These are phyloP conservation scores for Tetraselmis striata DNA, from an alignment of 139 green algal genomes.

Conservation along the genomic window DNA sequence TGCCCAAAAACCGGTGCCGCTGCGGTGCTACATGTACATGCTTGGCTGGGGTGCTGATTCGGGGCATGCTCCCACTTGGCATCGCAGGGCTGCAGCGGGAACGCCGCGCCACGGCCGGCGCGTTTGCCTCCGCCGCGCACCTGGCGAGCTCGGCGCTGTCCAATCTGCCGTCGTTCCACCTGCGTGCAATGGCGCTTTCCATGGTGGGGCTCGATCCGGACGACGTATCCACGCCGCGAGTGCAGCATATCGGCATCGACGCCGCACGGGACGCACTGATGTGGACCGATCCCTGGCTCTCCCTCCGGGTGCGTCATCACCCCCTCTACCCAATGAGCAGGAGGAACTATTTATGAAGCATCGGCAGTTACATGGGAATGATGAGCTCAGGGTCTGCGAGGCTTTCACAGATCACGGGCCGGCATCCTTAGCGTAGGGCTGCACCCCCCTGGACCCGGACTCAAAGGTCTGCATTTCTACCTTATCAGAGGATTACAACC, in stretches of 20 bases:
- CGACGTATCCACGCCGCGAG: not conserved
- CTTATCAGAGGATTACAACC: too few relatives aligned
- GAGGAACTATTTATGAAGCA: too few relatives aligned
- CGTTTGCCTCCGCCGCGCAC: not conserved
- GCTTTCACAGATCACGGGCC: too few relatives aligned
- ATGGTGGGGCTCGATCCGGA: not conserved
- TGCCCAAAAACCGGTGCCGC: too few relatives aligned
- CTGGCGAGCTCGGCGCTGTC: not conserved
- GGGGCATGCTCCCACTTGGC: not conserved
- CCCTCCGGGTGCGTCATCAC: not conserved
- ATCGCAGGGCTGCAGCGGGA: not conserved
- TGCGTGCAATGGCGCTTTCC: not conserved
- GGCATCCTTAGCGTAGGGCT: too few relatives aligned
- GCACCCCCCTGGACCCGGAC: too few relatives aligned
- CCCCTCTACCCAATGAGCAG: too few relatives aligned
- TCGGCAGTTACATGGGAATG: too few relatives aligned
- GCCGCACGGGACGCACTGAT: not conserved
- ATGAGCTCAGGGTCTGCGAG: too few relatives aligned
- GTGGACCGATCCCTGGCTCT: not conserved
- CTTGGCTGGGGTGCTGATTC: not conserved
- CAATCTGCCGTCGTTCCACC: not conserved
- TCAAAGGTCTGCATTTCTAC: too few relatives aligned
- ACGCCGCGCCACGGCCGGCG: not conserved
- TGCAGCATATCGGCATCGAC: not conserved
- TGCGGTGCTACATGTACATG: not conserved